Percentiles rank a stretch among this genome's conserved stretches.
phyloP scores from a whole-genome alignment of 805 yeast species.

The Candida gorgasii region DNA sequence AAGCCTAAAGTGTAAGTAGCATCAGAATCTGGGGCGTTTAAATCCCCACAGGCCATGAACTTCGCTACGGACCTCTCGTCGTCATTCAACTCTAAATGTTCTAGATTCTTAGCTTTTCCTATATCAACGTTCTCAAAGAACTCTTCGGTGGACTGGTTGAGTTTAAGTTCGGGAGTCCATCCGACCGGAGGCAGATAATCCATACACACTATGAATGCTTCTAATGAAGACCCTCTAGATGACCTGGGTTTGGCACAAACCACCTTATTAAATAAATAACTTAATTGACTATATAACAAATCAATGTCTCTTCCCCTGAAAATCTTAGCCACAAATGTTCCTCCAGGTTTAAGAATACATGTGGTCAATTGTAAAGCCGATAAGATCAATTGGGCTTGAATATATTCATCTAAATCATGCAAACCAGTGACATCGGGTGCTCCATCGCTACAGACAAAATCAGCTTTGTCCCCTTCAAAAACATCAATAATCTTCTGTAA shows the following conservation, averaged over 20 bases:
- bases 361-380: slow-evolving; percentile 92
- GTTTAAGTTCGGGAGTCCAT: slow-evolving; percentile 71
- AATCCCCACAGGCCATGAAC: slow-evolving; percentile 95
- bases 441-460: slow-evolving; percentile 94
- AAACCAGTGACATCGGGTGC: slow-evolving; percentile 99
- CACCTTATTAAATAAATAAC: slow-evolving; percentile 80
- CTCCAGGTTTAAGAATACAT: slow-evolving; percentile 84
- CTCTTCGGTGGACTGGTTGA: slow-evolving; percentile 70
- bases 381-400: slow-evolving; percentile 90
- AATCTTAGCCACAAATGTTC: slow-evolving; percentile 92
- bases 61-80: slow-evolving; percentile 82
- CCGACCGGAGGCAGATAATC: slow-evolving; percentile 82
- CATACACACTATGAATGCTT: slow-evolving; percentile 89
- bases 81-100: slow-evolving; percentile 48
- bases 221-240: slow-evolving; percentile 91
- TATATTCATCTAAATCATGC: slow-evolving; percentile 94
- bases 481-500: slow-evolving; percentile 69
- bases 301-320: slow-evolving; percentile 97
- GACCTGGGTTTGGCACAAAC: slow-evolving; percentile 96
- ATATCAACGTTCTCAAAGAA: slow-evolving; percentile 67
- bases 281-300: slow-evolving; percentile 86
- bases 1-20: slow-evolving; percentile 77
- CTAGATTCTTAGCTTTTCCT: slow-evolving; percentile 52
- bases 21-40: slow-evolving; percentile 86
- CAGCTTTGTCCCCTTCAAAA: slow-evolving; percentile 92